Conservation (phyloP, 2,329 filamentous ascomycete species). For the Alternaria panax region DNA sequence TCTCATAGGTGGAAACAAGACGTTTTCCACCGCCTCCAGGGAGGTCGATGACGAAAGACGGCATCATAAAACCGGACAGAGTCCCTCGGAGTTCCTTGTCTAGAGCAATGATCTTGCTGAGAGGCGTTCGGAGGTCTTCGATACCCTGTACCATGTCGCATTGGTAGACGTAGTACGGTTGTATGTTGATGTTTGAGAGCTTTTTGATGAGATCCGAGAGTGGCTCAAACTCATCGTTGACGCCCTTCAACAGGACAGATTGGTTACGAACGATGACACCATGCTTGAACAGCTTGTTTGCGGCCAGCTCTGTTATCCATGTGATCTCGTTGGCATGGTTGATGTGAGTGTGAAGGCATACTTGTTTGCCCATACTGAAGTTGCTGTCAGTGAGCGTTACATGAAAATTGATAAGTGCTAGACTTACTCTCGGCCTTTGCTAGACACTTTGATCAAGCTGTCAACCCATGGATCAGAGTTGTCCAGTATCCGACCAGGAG, state of each 20-base stretch:
- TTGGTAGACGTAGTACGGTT: conserved; percentile 73
- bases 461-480: conserved; percentile 61
- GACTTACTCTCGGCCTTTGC: conserved; percentile 54
- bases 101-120: conserved; percentile 65
- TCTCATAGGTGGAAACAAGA: conserved; percentile 61
- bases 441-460: conserved; percentile 60
- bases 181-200: conserved; percentile 64
- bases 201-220: conserved; percentile 63
- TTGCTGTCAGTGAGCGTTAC: background rate
- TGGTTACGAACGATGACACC: conserved; percentile 68
- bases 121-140: conserved; percentile 69
- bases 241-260: conserved; percentile 64
- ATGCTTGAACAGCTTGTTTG: conserved; percentile 59
- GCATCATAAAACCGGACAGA: conserved; percentile 69
- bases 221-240: conserved; percentile 64
- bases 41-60: conserved; percentile 69
- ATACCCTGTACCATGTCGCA: conserved; percentile 68
- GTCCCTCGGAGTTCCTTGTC: conserved; percentile 66
- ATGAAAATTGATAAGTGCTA: background rate
- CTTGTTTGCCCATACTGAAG: conserved; percentile 60
- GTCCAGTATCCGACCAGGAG: conserved; percentile 64
- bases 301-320: conserved; percentile 64
- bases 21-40: conserved; percentile 70
- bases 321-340: conserved; percentile 69
- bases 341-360: conserved; percentile 71